Conservation (phyloP, 768 basidiomycete genomes). For the Mycena leptocephala region DNA sequence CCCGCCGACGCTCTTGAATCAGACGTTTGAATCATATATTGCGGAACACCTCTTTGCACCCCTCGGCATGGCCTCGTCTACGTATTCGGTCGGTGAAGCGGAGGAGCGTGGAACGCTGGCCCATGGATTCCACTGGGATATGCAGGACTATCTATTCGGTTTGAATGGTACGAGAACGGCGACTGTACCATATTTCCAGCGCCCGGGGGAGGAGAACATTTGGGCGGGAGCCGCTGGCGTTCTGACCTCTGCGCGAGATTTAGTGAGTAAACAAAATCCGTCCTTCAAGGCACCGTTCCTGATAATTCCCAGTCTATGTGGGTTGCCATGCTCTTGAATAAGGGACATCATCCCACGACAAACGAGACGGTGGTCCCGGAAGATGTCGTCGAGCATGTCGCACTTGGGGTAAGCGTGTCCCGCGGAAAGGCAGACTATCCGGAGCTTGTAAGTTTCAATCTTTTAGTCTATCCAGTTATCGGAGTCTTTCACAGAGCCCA, state of each 20-base stretch:
- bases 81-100: constrained; percentile 58
- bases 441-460: constrained; percentile 45
- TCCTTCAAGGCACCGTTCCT: constrained; percentile 12
- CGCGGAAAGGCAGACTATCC: constrained; percentile 54
- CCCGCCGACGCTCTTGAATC: constrained; percentile 54
- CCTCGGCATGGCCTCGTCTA: constrained; percentile 57
- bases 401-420: constrained; percentile 53
- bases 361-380: constrained; percentile 56
- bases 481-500: constrained; percentile 46
- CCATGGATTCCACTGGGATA: constrained; percentile 54
- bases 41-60: constrained; percentile 55
- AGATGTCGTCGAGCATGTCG: constrained; percentile 54
- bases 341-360: constrained; percentile 56
- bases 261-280: constrained; percentile 46
- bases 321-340: constrained; percentile 58
- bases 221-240: constrained; percentile 63
- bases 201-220: constrained; percentile 56
- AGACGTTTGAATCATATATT: constrained; percentile 59
- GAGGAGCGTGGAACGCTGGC: constrained; percentile 51
- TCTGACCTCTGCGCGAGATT: constrained; percentile 56
- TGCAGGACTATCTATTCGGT: constrained; percentile 47
- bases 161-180: constrained; percentile 51
- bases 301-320: constrained; percentile 45
- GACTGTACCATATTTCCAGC: constrained; percentile 57
- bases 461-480: background rate